These are phyloP conservation scores for Cystofilobasidium macerans DNA, from an alignment of 768 basidiomycete genomes.

Conservation along the genomic window DNA sequence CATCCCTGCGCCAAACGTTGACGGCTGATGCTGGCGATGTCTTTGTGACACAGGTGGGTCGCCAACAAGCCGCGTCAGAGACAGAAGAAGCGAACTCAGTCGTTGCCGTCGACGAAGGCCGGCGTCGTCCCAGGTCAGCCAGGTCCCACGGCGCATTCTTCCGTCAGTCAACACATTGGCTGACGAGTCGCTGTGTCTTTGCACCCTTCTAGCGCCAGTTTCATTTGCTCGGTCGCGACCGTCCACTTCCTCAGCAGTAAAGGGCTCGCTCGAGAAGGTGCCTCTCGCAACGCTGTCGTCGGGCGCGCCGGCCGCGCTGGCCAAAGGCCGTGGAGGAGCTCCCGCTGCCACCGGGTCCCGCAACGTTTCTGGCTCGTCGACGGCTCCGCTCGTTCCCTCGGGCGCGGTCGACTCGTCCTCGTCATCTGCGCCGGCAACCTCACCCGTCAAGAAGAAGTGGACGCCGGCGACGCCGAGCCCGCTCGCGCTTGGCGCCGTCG, in stretches of 20 bases:
- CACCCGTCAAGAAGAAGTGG: background rate
- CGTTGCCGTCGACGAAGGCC: background rate
- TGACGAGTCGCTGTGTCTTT: no score
- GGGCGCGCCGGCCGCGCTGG: background rate
- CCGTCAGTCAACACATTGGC: no score
- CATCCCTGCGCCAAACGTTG: no score
- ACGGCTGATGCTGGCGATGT: no score
- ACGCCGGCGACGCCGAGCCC: background rate
- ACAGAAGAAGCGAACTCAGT: background rate
- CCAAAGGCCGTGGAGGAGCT: no score
- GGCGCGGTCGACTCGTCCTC: background rate
- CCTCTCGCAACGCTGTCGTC: background rate
- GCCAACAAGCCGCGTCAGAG: constrained; percentile 10
- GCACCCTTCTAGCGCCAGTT: background rate
- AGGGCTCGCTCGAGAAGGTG: background rate
- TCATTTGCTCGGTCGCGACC: background rate
- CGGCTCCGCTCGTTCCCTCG: background rate
- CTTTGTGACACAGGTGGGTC: constrained; percentile 6
- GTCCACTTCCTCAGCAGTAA: background rate
- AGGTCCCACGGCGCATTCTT: no score
- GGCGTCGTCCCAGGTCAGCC: background rate
- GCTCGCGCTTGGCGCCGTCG: background rate
- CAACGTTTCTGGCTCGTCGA: background rate
- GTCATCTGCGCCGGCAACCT: background rate
- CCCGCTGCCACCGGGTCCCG: no score